phyloP scores from a whole-genome alignment of 805 yeast species.

The Zygosaccharomyces siamensis region DNA sequence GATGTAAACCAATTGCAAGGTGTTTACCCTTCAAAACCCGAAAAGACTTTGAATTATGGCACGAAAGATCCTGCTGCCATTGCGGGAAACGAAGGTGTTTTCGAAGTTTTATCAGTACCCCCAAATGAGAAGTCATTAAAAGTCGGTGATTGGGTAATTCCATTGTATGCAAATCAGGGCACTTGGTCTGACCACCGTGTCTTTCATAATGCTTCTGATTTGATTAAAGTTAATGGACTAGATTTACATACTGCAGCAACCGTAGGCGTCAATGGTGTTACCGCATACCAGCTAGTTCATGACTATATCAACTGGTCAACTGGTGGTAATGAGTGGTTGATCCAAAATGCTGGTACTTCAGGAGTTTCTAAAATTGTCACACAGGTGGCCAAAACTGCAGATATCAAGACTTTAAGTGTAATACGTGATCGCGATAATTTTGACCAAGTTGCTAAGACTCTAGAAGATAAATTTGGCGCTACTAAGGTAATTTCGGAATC shows the following conservation, averaged over 20 bases:
- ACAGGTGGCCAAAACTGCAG: constrained; percentile 76
- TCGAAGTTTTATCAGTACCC: constrained; percentile 76
- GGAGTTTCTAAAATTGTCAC: constrained; percentile 91
- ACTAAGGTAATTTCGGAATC: constrained; percentile 84
- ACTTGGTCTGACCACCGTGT: constrained; percentile 86
- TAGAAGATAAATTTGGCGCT: constrained; percentile 66
- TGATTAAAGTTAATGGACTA: constrained; percentile 48
- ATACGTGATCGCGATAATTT: constrained; percentile 82
- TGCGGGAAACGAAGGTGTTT: constrained; percentile 92
- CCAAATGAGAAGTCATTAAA: constrained; percentile 40
- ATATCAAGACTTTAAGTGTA: constrained; percentile 78
- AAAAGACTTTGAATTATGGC: constrained; percentile 46
- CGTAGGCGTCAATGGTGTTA: constrained; percentile 83
- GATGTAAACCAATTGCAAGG: constrained; percentile 84
- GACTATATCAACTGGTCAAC: constrained; percentile 43
- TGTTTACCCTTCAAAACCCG: constrained; percentile 76
- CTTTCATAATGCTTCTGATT: constrained; percentile 45
- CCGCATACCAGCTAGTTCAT: constrained; percentile 85
- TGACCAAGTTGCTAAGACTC: constrained; percentile 51
- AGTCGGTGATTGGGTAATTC: constrained; percentile 86
- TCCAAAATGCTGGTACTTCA: constrained; percentile 95
- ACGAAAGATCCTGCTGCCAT: constrained; percentile 68
- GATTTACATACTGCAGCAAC: constrained; percentile 77
- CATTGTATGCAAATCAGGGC: constrained; percentile 72
- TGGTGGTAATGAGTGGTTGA: constrained; percentile 67